Evolutionary conservation across 306 rosid species (phyloP), one percentile per base, ranked within the genome.

Genomic region (Glycyrrhiza uralensis): DNA sequence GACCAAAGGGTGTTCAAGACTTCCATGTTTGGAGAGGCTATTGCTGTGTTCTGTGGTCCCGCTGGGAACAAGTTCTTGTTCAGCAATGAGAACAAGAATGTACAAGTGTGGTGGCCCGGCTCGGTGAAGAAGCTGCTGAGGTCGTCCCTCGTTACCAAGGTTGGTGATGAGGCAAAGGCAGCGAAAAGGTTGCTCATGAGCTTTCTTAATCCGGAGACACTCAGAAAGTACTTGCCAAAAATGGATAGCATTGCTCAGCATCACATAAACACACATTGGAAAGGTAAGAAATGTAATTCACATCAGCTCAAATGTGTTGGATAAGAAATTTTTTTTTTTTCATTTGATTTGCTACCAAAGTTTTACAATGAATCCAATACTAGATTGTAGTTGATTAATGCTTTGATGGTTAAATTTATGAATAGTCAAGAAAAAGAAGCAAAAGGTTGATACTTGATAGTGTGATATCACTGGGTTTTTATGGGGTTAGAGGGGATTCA

Each of bases 51-150:
- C 24, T 84, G 87, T 42, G 87, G 83, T 0, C 44, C 78, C 32
- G 52, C 52, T 1, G 85, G 87, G 78, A 84, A 84, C 78, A 84
- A 84, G 28, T 84, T 55, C 46, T 66, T 84, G 12, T 84, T 76
- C 3, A 62, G 85, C 64, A 84, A 84, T 56, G 87, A 84, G 70
- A 84, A 84, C 80, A 84, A 84, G 85, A 13, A 71, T 72, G 79
- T 83, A 4, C 87, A 76, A 66, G 74, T 79, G 0, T 76, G 87
- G 87, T 79, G 84, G 84, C 87, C 87, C 1, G 28, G 66, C 23
- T 76, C 87, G 2, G 79, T 79, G 6, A 83, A 8, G 79, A 83
- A 71, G 71, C 29, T 83, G 15, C 17, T 83, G 24, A 69, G 82
- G 70, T 60, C 51, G 6, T 83, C 87, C 38, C 23, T 83, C 18